These are phyloP conservation scores for Dentiscutata heterogama DNA, from an alignment of 371 early-diverging fungal genomes.

Conservation along the genomic window DNA sequence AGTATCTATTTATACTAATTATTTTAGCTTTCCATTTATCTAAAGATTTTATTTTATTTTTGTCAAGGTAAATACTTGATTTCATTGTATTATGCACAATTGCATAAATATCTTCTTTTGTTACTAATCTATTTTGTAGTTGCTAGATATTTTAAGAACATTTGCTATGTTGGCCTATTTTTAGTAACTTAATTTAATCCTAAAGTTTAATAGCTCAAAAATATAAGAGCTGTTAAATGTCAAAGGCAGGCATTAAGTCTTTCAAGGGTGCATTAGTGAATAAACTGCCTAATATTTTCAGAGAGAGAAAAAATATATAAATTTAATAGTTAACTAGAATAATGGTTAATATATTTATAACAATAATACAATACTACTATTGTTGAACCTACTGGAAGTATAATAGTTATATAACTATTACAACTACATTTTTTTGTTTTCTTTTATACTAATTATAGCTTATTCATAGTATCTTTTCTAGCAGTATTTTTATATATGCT, in stretches of 20 bases:
- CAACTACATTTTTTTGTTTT: background rate
- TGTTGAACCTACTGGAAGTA: background rate
- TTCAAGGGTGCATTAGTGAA: background rate
- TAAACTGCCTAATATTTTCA: conserved; percentile 4
- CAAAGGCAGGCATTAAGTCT: background rate
- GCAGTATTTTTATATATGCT: background rate
- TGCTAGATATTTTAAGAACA: background rate
- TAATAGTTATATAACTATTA: conserved; percentile 3
- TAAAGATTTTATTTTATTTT: background rate
- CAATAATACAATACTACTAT: background rate
- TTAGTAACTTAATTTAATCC: background rate
- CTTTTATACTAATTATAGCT: background rate
- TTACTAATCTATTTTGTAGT: background rate
- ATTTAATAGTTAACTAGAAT: background rate
- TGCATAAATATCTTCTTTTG: background rate
- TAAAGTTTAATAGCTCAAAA: background rate
- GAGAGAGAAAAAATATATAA: background rate
- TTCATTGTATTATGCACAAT: background rate
- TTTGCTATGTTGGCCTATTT: too few relatives aligned
- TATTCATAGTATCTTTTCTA: background rate
- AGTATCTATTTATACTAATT: background rate
- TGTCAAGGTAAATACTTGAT: background rate
- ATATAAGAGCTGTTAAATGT: background rate
- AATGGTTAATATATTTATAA: background rate
- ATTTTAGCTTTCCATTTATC: background rate